Base-by-base conservation (phyloP, 1,284 basidiomycete genomes). In the Stereum hirsutum region DNA sequence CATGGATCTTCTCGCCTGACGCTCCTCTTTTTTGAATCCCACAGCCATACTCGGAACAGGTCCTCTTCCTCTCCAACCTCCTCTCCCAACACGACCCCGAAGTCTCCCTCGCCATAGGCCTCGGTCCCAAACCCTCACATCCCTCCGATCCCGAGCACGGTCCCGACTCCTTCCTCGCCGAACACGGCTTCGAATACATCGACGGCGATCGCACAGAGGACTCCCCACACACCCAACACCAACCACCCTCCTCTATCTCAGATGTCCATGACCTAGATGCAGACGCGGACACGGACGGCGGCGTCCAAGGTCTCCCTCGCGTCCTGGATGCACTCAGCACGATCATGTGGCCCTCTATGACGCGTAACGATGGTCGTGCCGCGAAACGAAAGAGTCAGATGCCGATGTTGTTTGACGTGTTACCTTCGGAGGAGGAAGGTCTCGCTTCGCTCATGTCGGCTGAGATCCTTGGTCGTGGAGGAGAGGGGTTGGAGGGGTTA, bases 281-380 rank as follows among this genome's bases (percentile, higher is more conserved):
- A 7, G 48, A 39, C 34, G 33, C 30, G 0, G 48, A 45, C 12
- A 38, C 28, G 8, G 37, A 27, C 27, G 56, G 57, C 35, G 48
- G 33, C 20, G 45, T 80, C 32, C 75, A 73, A 14, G 72, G 77
- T 6, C 66, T 87, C 20, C 71, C 74, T 30, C 75, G 87, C 20
- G 77, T 88, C 10, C 51, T 85, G 14, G 85, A 88, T 55, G 82
- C 86, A 6, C 62, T 89, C 31, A 82, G 84, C 57, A 87, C 85
- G 1, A 78, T 89, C 51, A 87, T 89, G 81, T 89, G 86, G 86
- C 81, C 86, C 3, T 80, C 80, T 0, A 78, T 89, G 73, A 59
- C 74, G 12, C 70, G 60, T 38, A 55, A 58, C 10, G 59, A 56
- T 44, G 49, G 56, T 14, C 53, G n/a, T n/a, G 4, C 55, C 6